Percentiles rank a stretch among this genome's conserved stretches.
phyloP scores from a whole-genome alignment of 2,329 filamentous ascomycete genomes.

The Aureobasidium uvarum region DNA sequence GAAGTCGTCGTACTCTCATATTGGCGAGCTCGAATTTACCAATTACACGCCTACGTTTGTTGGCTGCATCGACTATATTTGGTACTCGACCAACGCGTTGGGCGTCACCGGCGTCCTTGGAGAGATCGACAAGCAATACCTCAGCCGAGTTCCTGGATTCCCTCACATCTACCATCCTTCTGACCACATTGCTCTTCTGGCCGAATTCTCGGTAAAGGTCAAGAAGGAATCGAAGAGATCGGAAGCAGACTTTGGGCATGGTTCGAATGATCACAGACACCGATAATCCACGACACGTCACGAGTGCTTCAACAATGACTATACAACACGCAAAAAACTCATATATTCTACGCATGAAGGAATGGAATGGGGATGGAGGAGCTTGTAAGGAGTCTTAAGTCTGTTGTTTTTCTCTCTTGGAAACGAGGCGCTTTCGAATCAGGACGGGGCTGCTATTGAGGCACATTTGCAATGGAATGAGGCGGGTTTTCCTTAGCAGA shows the following conservation, averaged over 20 bases:
- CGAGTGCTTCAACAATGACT: not conserved
- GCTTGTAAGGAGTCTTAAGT: constrained; percentile 21
- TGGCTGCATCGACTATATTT: constrained; percentile 94
- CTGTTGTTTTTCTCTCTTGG: constrained; percentile 22
- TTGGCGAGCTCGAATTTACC: constrained; percentile 86
- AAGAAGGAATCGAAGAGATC: constrained; percentile 63
- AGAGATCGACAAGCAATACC: constrained; percentile 79
- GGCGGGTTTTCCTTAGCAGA: not conserved
- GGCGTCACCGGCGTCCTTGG: constrained; percentile 82
- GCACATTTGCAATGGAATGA: constrained; percentile 8
- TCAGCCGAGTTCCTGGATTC: constrained; percentile 84
- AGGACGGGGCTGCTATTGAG: constrained; percentile 7
- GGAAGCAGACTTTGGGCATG: constrained; percentile 40
- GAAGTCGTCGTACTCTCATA: constrained; percentile 81
- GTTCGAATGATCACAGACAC: constrained; percentile 21
- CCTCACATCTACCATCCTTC: constrained; percentile 93
- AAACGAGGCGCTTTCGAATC: constrained; percentile 25
- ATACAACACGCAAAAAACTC: constrained; percentile 18
- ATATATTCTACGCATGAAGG: constrained; percentile 17
- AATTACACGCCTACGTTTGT: constrained; percentile 96
- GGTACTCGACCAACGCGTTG: constrained; percentile 89
- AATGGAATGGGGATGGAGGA: constrained; percentile 16
- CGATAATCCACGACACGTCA: constrained; percentile 6
- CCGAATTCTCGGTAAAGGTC: constrained; percentile 84
- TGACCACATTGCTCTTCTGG: constrained; percentile 86